A percentile compares a stretch with the other conserved stretches of the same genome.
These are phyloP conservation scores for Cytospora chrysosperma DNA, from an alignment of 2,329 filamentous ascomycete species.

Conservation along the genomic window DNA sequence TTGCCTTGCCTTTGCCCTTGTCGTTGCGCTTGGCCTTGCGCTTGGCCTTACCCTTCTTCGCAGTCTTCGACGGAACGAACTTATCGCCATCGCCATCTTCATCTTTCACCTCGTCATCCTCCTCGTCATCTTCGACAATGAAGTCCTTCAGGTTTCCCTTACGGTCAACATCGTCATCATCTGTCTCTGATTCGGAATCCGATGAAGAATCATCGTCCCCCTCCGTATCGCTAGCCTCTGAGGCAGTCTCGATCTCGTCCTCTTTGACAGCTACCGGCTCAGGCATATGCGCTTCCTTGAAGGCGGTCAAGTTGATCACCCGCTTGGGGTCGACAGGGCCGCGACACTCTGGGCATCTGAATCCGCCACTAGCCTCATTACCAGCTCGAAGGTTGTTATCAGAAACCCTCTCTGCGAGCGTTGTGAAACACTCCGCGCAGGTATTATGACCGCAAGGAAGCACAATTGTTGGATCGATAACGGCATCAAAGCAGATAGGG, in stretches of 20 bases:
- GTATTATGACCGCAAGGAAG: slow-evolving; percentile 80
- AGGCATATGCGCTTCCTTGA: slow-evolving; percentile 70
- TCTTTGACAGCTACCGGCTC: slow-evolving; percentile 38
- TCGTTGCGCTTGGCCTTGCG: slow-evolving; percentile 40
- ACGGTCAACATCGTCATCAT: slow-evolving; percentile 36
- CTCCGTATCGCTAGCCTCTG: slow-evolving; percentile 12
- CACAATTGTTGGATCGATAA: slow-evolving; percentile 73
- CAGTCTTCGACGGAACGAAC: slow-evolving; percentile 30
- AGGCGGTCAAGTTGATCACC: slow-evolving; percentile 71
- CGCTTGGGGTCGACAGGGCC: slow-evolving; percentile 63
- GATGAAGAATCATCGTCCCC: slow-evolving; percentile 25
- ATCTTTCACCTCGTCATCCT: slow-evolving; percentile 26
- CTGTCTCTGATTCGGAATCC: slow-evolving; percentile 34
- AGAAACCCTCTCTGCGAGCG: slow-evolving; percentile 61
- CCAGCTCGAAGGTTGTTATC: slow-evolving; percentile 57
- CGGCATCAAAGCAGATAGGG: slow-evolving; percentile 76
- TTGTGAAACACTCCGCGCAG: slow-evolving; percentile 74
- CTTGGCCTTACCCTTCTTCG: slow-evolving; percentile 33
- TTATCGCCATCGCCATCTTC: slow-evolving; percentile 26
- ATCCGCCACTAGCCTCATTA: slow-evolving; percentile 48
- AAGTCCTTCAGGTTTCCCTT: slow-evolving; percentile 51
- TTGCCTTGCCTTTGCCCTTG: slow-evolving; percentile 45
- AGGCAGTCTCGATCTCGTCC: slow-evolving; percentile 25
- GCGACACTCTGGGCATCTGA: slow-evolving; percentile 77
- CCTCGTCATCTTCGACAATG: slow-evolving; percentile 46